A percentile compares a stretch with the other conserved stretches of the same genome.
Conservation (phyloP, 2,329 filamentous ascomycete species). For the Alternaria arborescens region DNA sequence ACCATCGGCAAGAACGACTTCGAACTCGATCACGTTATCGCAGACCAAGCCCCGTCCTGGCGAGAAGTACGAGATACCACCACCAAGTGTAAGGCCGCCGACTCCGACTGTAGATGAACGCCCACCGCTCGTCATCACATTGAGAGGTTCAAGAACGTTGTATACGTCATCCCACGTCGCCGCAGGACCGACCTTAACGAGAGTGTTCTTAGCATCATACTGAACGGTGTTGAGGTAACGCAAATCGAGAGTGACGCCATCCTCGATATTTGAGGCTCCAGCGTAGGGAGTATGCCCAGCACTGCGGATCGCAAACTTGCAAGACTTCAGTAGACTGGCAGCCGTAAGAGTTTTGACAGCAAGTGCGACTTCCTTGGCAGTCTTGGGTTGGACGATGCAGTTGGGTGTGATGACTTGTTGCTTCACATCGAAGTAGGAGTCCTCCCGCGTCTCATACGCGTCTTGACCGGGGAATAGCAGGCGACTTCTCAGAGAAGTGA, state of each 20-base stretch:
- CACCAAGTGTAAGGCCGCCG: constrained; percentile 37
- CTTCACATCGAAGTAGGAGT: constrained; percentile 33
- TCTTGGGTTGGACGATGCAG: constrained; percentile 36
- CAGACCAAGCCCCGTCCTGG: constrained; percentile 38
- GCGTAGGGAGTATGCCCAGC: constrained; percentile 36
- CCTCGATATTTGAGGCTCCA: constrained; percentile 39
- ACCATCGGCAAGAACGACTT: constrained; percentile 47
- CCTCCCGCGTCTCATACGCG: constrained; percentile 22
- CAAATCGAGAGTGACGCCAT: constrained; percentile 41
- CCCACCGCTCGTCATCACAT: constrained; percentile 34
- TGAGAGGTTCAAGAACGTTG: constrained; percentile 30
- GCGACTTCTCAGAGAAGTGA: constrained; percentile 13
- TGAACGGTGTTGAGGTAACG: constrained; percentile 27
- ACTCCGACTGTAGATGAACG: constrained; percentile 37
- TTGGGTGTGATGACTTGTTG: constrained; percentile 31
- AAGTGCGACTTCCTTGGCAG: constrained; percentile 25
- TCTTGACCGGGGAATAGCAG: constrained; percentile 26
- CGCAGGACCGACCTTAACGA: constrained; percentile 35
- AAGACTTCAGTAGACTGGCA: constrained; percentile 8
- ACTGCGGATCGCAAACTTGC: constrained; percentile 37
- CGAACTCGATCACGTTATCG: constrained; percentile 45
- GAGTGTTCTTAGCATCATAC: constrained; percentile 24
- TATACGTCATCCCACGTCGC: constrained; percentile 40
- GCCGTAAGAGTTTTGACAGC: constrained; percentile 26
- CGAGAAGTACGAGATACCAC: constrained; percentile 44